A percentile compares a stretch with the other conserved stretches of the same genome.
Conservation (phyloP, 1,139 yeast genomes). For the Kazachstania sp. region DNA sequence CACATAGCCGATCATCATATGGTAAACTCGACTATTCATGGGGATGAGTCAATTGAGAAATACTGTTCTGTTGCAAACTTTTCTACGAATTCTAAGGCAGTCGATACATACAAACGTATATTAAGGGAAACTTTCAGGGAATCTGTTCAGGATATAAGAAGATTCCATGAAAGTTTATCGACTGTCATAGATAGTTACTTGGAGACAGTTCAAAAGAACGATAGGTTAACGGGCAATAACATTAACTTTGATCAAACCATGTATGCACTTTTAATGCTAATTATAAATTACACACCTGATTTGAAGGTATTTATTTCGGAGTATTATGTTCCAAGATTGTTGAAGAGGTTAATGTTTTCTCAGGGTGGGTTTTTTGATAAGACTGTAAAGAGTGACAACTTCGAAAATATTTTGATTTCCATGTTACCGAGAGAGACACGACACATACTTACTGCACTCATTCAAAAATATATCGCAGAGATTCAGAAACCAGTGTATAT, state of each 20-base stretch:
- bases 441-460: background rate
- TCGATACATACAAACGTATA: background rate
- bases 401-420: background rate
- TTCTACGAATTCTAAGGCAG: no score
- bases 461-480: background rate
- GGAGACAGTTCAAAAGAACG: background rate
- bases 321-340: conserved; percentile 2
- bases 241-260: background rate
- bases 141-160: background rate
- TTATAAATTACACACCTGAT: conserved; percentile 6
- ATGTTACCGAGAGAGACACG: background rate
- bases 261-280: background rate
- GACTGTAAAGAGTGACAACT: background rate
- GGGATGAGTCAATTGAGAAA: no score
- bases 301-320: background rate
- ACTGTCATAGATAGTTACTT: background rate
- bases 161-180: background rate
- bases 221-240: no score
- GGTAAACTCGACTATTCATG: no score
- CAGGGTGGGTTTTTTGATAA: background rate
- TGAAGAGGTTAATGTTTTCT: background rate
- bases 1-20: no score
- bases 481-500: background rate
- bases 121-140: conserved; percentile 1
- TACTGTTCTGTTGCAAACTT: no score